Evolutionary conservation across 768 basidiomycete species (phyloP).

Genomic region (Neoboletus brunneissimus): DNA sequence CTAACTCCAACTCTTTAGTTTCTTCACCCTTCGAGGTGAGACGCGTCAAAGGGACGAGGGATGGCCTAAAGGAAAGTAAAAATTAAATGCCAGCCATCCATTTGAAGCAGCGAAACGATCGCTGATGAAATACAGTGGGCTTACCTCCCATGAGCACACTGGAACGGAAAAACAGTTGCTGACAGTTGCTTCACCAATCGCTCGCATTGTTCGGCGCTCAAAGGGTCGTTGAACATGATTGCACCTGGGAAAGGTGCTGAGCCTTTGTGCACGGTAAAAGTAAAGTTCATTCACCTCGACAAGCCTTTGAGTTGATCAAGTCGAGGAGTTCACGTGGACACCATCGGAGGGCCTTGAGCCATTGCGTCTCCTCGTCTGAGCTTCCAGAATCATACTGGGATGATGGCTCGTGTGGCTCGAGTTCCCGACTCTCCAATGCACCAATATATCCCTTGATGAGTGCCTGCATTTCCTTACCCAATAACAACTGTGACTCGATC

Average conservation of each 20-base stretch:
- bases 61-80: conserved; percentile 40
- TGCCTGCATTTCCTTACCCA: conserved; percentile 69
- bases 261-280: background rate
- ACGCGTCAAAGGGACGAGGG: conserved; percentile 48
- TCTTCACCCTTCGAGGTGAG: conserved; percentile 20
- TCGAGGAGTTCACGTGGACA: conserved; percentile 84
- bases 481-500: conserved; percentile 46
- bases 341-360: conserved; percentile 74
- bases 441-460: conserved; percentile 72
- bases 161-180: conserved; percentile 80
- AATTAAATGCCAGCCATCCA: background rate
- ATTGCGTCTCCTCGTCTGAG: conserved; percentile 33
- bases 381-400: conserved; percentile 10
- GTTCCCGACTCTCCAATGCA: conserved; percentile 51
- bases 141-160: conserved; percentile 94
- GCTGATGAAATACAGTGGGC: background rate
- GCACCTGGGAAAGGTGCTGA: conserved; percentile 57
- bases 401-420: conserved; percentile 17
- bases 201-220: conserved; percentile 66
- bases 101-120: background rate
- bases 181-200: conserved; percentile 66
- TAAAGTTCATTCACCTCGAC: conserved; percentile 63
- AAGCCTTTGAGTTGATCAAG: conserved; percentile 92
- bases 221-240: conserved; percentile 92
- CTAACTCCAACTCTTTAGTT: conserved; percentile 11